phyloP scores from a whole-genome alignment of 2,329 filamentous ascomycete genomes.

The Aspergillus melleus region DNA sequence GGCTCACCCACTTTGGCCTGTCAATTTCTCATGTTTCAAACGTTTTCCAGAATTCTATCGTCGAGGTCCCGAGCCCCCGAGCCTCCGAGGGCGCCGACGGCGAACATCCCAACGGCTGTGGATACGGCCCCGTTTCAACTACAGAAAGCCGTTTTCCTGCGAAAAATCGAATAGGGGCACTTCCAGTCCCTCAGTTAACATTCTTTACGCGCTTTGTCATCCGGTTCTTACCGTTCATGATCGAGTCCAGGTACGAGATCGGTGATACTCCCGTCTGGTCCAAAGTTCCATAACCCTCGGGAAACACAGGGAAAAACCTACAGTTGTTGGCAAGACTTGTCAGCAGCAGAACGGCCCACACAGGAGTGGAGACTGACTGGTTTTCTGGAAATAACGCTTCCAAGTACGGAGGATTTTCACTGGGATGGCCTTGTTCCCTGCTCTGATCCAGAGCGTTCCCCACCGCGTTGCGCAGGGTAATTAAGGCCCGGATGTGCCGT shows the following conservation, averaged over 20 bases:
- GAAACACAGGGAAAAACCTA: slow-evolving; percentile 11
- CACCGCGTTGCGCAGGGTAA: slow-evolving; percentile 24
- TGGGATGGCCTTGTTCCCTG: slow-evolving; percentile 1
- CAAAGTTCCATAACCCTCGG: slow-evolving; percentile 9
- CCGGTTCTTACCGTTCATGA: slow-evolving; percentile 28
- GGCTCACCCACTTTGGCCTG: background rate
- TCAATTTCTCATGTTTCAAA: background rate
- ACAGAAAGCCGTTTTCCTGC: background rate
- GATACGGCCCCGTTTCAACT: background rate
- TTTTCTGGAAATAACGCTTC: background rate
- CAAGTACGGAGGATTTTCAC: background rate
- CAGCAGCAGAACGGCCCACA: background rate
- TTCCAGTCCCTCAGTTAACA: slow-evolving; percentile 3
- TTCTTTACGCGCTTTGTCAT: background rate
- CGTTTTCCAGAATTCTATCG: no score
- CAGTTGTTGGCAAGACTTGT: background rate
- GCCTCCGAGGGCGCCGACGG: background rate
- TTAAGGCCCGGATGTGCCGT: slow-evolving; percentile 30
- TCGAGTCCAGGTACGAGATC: slow-evolving; percentile 29
- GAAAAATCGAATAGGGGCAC: slow-evolving; percentile 26
- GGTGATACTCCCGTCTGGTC: slow-evolving; percentile 20
- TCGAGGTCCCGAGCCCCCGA: background rate
- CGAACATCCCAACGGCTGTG: background rate
- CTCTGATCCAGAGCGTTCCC: slow-evolving; percentile 17
- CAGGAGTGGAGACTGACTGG: background rate